Evolutionary conservation across 1,139 yeast genomes (phyloP).

Genomic region (Pichia sp.): DNA sequence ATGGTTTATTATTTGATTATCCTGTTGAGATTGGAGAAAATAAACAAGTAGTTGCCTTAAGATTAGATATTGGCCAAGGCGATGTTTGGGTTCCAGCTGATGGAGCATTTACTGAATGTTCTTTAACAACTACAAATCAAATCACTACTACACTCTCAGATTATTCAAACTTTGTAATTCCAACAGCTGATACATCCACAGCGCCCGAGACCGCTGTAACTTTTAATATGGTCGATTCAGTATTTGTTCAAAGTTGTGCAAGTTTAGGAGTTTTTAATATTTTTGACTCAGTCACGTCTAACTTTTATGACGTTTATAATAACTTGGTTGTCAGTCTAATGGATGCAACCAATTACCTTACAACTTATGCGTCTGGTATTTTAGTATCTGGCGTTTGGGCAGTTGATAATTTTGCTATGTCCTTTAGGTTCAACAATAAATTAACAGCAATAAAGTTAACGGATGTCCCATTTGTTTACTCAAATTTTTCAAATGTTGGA

Average conservation of each 20-base stretch:
- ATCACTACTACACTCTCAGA: slow-evolving; percentile 1
- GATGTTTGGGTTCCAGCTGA: slow-evolving; percentile 36
- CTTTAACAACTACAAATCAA: neutral
- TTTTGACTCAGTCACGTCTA: slow-evolving; percentile 11
- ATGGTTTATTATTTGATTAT: slow-evolving; percentile 27
- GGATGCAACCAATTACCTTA: slow-evolving; percentile 12
- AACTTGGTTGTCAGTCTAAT: neutral
- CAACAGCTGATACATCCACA: neutral
- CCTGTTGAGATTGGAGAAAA: slow-evolving; percentile 34
- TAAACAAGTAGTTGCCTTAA: slow-evolving; percentile 29
- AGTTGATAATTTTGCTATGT: slow-evolving; percentile 18
- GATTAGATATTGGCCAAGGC: slow-evolving; percentile 39
- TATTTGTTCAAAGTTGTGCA: slow-evolving; percentile 8
- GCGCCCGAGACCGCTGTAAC: neutral
- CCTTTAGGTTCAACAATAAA: neutral
- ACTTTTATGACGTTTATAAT: slow-evolving; percentile 6
- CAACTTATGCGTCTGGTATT: slow-evolving; percentile 15
- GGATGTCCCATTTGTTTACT: slow-evolving; percentile 30
- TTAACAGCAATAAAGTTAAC: slow-evolving; percentile 6
- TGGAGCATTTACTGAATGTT: slow-evolving; percentile 23
- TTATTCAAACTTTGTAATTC: neutral
- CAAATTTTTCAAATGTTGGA: slow-evolving; percentile 36
- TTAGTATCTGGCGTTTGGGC: slow-evolving; percentile 21
- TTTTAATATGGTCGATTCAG: slow-evolving; percentile 1
- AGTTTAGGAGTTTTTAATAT: slow-evolving; percentile 14